Evolutionary conservation across 768 basidiomycete species (phyloP), one percentile per base, ranked within the genome.

Genomic region (Cyclocybe aegerita): DNA sequence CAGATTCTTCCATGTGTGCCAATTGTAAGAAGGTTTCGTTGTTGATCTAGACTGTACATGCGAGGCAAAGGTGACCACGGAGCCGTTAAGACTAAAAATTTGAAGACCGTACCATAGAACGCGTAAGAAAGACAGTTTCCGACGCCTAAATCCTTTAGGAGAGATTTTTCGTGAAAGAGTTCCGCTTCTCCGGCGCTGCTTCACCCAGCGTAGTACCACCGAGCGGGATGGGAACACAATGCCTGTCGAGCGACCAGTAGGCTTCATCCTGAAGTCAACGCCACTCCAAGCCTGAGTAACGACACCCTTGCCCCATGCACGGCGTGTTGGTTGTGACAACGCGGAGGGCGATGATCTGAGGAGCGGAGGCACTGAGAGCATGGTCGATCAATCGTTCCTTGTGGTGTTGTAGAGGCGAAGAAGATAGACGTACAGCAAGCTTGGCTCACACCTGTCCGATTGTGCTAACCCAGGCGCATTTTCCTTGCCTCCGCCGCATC

Each of bases 391-490:
- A 30, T n/a, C 3, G 10, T 14, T 39, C 23, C 42, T 33, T 23
- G 42, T 9, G 14, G 4, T 12, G 35, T 33, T 14, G 9, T 7
- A 4, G 12, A 39, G 31, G 11, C 8, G 33, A 43, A 17, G 8
- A 35, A 2, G 15, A n/a, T 48, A 33, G 17, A 68, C 72, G 42
- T 51, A 75, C 74, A 34, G 69, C 67, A 48, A 74, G 62, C 55
- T 73, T 74, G 3, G 70, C 66, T 68, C 72, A 76, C 29, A 75
- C 66, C 45, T 71, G 71, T 34, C 69, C 69, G 50, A 76, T 69
- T 9, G 68, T 64, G 34, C 68, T 66, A 2, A 66, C 63, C 14
- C 40, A 53, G 77, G 54, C 70, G 70, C 9, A 55, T 78, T 44
- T 16, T 55, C 53, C 10, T 29, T 56, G 31, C 31, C 38, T 16